Conservation (phyloP, 257 asterid genomes). For the Craterostigma plantagineum region DNA sequence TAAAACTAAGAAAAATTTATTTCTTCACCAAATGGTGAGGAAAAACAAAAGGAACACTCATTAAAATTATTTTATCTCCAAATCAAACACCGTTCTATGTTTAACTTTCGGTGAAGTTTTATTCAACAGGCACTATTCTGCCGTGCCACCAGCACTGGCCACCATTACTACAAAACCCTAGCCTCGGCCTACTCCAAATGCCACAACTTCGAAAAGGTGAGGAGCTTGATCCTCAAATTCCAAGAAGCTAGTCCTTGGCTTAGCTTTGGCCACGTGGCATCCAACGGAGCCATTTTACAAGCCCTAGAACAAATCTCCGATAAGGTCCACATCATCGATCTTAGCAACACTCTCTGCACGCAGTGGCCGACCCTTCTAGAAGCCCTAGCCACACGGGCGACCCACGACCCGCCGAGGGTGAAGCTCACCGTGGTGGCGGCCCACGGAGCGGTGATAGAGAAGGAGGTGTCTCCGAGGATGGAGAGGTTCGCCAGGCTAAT, state of each 20-base stretch:
- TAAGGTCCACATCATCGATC: slow-evolving; percentile 55
- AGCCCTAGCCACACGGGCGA: slow-evolving; percentile 64
- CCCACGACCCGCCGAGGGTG: slow-evolving; percentile 35
- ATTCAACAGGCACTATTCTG: slow-evolving; percentile 55
- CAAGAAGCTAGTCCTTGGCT: slow-evolving; percentile 97
- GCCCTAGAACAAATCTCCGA: slow-evolving; percentile 45
- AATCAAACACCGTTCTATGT: no score
- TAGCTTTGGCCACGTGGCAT: slow-evolving; percentile 86
- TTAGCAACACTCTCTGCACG: slow-evolving; percentile 72
- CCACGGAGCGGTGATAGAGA: slow-evolving; percentile 10
- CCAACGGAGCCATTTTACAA: slow-evolving; percentile 77
- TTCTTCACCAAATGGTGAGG: no score
- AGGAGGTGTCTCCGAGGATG: slow-evolving; percentile 46
- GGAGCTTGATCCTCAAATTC: slow-evolving; percentile 45
- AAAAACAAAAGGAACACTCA: no score
- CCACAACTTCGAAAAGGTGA: slow-evolving; percentile 43
- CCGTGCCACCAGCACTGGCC: slow-evolving; percentile 59
- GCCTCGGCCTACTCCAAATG: slow-evolving; percentile 33
- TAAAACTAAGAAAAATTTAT: no score
- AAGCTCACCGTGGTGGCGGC: slow-evolving; percentile 50
- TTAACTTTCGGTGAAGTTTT: no score
- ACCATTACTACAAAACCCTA: slow-evolving; percentile 47
- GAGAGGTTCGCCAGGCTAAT: slow-evolving; percentile 77
- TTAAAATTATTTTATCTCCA: no score
- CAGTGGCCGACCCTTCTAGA: slow-evolving; percentile 92